Conservation (phyloP, 2,329 filamentous ascomycete genomes). For the Sclerotinia subarctica region DNA sequence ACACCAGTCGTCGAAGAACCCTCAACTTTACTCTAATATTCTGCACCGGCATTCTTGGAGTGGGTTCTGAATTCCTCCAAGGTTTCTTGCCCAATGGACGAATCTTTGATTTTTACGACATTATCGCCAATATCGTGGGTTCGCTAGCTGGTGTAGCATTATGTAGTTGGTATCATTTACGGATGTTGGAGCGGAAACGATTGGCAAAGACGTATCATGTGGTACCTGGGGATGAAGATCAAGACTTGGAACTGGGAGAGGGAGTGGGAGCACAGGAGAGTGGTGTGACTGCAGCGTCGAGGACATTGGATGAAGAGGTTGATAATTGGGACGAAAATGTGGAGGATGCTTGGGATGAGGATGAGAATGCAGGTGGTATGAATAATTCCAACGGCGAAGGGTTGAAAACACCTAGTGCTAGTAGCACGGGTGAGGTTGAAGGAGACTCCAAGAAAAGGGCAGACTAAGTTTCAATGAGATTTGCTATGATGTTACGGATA, state of each 20-base stretch:
- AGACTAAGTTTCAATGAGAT: conserved; percentile 31
- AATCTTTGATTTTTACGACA: conserved; percentile 74
- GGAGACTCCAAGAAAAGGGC: conserved; percentile 36
- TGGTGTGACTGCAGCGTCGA: conserved; percentile 50
- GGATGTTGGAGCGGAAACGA: conserved; percentile 88
- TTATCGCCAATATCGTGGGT: conserved; percentile 82
- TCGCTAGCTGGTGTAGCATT: conserved; percentile 68
- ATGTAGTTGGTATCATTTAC: conserved; percentile 88
- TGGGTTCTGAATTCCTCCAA: conserved; percentile 76
- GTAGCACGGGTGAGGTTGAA: conserved; percentile 37
- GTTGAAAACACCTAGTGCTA: conserved; percentile 39
- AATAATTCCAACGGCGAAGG: conserved; percentile 36
- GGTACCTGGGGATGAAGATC: conserved; percentile 59
- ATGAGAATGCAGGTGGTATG: conserved; percentile 41
- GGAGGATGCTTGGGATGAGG: conserved; percentile 59
- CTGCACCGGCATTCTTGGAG: conserved; percentile 68
- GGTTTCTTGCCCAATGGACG: conserved; percentile 70
- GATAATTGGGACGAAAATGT: conserved; percentile 94
- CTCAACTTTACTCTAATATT: conserved; percentile 79
- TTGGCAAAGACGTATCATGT: conserved; percentile 68
- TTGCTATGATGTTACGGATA: conserved; percentile 29
- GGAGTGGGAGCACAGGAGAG: conserved; percentile 56
- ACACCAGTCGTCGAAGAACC: conserved; percentile 80
- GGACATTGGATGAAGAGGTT: conserved; percentile 72
- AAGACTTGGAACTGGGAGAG: conserved; percentile 76